These are phyloP conservation scores for Omphalotus guepiniiformis DNA, from an alignment of 768 basidiomycete species.

Conservation along the genomic window DNA sequence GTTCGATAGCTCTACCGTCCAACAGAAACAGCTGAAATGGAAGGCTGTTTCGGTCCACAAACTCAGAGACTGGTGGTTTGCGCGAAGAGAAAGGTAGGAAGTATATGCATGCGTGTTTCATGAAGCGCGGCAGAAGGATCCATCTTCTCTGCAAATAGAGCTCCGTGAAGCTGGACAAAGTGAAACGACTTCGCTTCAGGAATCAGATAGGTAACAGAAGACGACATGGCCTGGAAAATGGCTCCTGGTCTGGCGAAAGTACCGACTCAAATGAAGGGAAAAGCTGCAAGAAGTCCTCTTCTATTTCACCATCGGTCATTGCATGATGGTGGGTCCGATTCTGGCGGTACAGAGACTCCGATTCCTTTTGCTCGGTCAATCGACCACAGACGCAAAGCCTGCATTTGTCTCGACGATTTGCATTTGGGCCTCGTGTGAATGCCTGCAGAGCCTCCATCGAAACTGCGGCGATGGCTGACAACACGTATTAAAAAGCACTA, in stretches of 20 bases:
- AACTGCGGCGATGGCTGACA: conserved; percentile 47
- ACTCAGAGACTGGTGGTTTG: no score
- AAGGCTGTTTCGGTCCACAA: no score
- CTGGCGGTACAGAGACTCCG: conserved; percentile 73
- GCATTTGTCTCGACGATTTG: conserved; percentile 39
- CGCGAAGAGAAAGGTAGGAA: no score
- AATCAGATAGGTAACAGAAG: conserved; percentile 24
- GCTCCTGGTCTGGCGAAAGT: conserved; percentile 22
- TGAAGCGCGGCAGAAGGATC: no score
- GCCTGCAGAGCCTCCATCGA: conserved; percentile 42
- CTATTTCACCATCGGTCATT: conserved; percentile 65
- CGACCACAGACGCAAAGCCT: conserved; percentile 76
- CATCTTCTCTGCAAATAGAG: conserved; percentile 31
- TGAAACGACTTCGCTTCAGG: conserved; percentile 29
- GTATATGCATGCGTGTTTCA: no score
- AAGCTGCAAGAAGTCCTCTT: conserved; percentile 80
- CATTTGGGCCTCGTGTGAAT: conserved; percentile 27
- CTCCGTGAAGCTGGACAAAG: conserved; percentile 46
- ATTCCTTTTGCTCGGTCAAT: conserved; percentile 67
- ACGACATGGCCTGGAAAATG: conserved; percentile 8
- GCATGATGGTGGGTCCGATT: conserved; percentile 49
- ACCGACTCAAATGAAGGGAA: conserved; percentile 82
- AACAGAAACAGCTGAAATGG: conserved; percentile 51
- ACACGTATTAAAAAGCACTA: conserved; percentile 35
- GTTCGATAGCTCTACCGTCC: conserved; percentile 30